Percentiles rank a stretch among this genome's conserved stretches.
These are phyloP conservation scores for Xylaria sp. DNA, from an alignment of 2,329 filamentous ascomycete species.

Conservation along the genomic window DNA sequence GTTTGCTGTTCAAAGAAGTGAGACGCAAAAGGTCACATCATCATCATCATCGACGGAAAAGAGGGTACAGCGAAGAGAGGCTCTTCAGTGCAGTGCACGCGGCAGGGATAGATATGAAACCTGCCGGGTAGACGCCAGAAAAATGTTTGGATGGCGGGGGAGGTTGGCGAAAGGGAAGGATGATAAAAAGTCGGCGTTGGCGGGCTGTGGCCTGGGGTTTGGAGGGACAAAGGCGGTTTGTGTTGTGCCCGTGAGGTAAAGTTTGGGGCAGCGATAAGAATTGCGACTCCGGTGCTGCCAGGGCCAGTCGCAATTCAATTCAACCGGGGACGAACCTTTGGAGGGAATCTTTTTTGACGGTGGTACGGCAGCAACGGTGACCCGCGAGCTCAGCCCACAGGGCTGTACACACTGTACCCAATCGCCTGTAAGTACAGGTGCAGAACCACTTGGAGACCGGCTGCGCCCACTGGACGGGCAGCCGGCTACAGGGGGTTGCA, in stretches of 20 bases:
- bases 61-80: not conserved
- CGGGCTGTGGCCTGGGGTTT: not conserved
- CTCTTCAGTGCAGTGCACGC: not conserved
- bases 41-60: constrained; percentile 25
- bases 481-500: not conserved
- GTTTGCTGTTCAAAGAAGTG: constrained; percentile 10
- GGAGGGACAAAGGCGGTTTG: not conserved
- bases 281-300: constrained; percentile 11
- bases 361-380: not conserved
- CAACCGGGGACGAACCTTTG: not conserved
- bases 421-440: not conserved
- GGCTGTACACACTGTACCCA: not conserved
- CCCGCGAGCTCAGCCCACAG: not conserved
- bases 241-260: not conserved
- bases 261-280: constrained; percentile 2
- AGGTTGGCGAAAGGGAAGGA: not conserved
- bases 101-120: not conserved
- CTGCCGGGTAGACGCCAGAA: constrained; percentile 3
- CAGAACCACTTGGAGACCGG: not conserved
- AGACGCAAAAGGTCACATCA: constrained; percentile 24
- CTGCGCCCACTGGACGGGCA: not conserved
- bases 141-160: not conserved
- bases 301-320: constrained; percentile 14
- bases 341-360: constrained; percentile 14
- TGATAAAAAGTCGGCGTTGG: not conserved